These are phyloP conservation scores for Yamadazyma olivae DNA, from an alignment of 805 yeast species.

Conservation along the genomic window DNA sequence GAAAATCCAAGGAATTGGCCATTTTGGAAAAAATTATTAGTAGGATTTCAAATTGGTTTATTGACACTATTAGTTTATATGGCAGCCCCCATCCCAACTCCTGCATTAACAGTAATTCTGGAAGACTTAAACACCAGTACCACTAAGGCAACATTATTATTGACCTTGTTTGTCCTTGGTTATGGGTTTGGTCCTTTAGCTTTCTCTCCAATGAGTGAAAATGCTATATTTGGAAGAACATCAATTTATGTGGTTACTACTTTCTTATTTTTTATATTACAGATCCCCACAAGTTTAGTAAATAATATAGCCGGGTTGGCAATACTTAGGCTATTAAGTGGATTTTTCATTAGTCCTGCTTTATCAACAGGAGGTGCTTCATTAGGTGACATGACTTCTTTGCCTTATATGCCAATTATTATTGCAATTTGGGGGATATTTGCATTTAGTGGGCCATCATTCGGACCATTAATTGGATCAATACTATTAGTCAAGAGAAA, in stretches of 20 bases:
- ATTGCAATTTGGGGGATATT: constrained; percentile 53
- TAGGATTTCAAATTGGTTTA: constrained; percentile 22
- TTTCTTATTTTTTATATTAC: constrained; percentile 48
- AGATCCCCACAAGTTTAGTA: constrained; percentile 55
- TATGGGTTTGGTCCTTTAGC: constrained; percentile 63
- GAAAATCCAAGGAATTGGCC: constrained; percentile 62
- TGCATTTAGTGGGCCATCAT: constrained; percentile 51
- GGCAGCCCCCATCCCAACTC: constrained; percentile 56
- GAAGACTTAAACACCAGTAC: constrained; percentile 42
- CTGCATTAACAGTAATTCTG: constrained; percentile 45
- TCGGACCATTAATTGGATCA: constrained; percentile 59
- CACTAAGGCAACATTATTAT: constrained; percentile 47
- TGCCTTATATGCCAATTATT: constrained; percentile 43
- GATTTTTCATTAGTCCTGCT: constrained; percentile 55
- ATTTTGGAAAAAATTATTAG: constrained; percentile 30
- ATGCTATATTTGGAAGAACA: constrained; percentile 52
- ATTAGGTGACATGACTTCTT: constrained; percentile 45
- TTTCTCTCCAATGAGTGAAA: constrained; percentile 59
- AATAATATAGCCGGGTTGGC: constrained; percentile 50
- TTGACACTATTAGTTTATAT: constrained; percentile 44
- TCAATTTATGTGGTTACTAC: constrained; percentile 47
- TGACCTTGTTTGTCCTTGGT: constrained; percentile 57
- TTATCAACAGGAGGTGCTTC: constrained; percentile 60
- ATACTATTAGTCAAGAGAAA: constrained; percentile 46
- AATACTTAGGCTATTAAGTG: constrained; percentile 51